Percentiles rank a stretch among this genome's conserved stretches.
Evolutionary conservation across 2,329 filamentous ascomycete genomes (phyloP).

Genomic region (Coleophoma crateriformis): DNA sequence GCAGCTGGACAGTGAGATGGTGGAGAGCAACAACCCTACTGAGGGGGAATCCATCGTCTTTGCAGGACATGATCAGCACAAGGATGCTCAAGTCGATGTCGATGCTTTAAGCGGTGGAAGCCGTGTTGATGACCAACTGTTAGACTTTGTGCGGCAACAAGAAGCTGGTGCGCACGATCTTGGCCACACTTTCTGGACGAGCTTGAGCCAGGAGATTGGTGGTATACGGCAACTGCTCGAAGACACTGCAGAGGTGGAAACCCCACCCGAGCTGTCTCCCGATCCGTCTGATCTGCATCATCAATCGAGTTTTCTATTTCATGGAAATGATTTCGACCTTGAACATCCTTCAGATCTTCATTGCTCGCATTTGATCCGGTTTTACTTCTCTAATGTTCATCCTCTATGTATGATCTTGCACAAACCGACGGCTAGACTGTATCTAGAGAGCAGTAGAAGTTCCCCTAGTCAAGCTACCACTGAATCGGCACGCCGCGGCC

Average conservation of each 20-base stretch:
- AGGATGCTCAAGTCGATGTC: too few relatives aligned
- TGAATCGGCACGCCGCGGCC: background rate
- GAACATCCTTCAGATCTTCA: background rate
- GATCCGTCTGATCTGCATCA: background rate
- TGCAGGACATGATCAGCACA: too few relatives aligned
- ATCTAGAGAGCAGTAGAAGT: background rate
- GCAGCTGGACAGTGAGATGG: too few relatives aligned
- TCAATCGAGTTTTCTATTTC: background rate
- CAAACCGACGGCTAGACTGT: background rate
- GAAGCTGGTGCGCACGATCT: background rate
- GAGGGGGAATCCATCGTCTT: background rate
- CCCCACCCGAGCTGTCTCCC: background rate
- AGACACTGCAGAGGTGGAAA: background rate
- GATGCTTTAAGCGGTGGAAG: background rate
- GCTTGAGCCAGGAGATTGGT: background rate
- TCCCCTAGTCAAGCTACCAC: background rate
- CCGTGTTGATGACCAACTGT: background rate
- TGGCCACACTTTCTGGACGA: background rate
- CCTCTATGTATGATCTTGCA: conserved; percentile 5
- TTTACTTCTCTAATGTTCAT: conserved; percentile 4
- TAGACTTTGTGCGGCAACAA: background rate
- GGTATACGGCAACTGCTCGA: background rate
- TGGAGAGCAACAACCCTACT: background rate
- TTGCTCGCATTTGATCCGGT: background rate
- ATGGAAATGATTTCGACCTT: too few relatives aligned